Evolutionary conservation across 768 basidiomycete genomes (phyloP), one percentile per base, ranked within the genome.

Genomic region (Mycena belliarum): DNA sequence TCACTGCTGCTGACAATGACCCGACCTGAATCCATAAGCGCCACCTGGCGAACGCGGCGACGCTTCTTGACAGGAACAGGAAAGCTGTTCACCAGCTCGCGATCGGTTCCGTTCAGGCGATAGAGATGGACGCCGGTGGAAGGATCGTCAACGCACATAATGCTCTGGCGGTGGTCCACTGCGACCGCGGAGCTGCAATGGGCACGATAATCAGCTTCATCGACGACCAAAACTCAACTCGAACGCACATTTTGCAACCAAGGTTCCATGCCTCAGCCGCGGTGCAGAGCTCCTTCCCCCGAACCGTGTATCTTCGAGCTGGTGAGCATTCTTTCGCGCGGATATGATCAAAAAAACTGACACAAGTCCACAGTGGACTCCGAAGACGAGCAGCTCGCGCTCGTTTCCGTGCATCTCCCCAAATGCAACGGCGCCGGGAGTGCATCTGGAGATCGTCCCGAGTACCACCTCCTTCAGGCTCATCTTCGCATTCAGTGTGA

Each of bases 401-500:
- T 55, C 44, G 44, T 66, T 57, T 2, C 49, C 58, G 6, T 25
- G 16, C 25, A 63, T 52, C 41, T 55, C 47, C 16, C 57, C 59
- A 23, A 68, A 68, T 16, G 53, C 61, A 21, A 68, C 54, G 1
- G 65, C 63, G 55, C 59, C 55, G 23, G 63, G 66, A 11, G 55
- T 53, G 37, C 48, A 15, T 28, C 60, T 43, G 32, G 37, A n/a
- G 26, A 66, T 51, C 48, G 48, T 46, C 33, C 60, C 43, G 24
- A 65, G 50, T 45, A 63, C 66, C 35, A 65, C 47, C 26, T 53
- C 23, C 16, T 28, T 16, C 11, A 61, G 58, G 14, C 49, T 37
- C 63, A 65, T 63, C 14, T 28, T 52, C 14, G 43, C 25, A 42
- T 53, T 42, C 14, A 65, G 32, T 7, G 48, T 21, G 42, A 61